Percentiles rank a stretch among this genome's conserved stretches.
Conservation (phyloP, 495 filamentous ascomycete genomes). For the Durotheca rogersii region DNA sequence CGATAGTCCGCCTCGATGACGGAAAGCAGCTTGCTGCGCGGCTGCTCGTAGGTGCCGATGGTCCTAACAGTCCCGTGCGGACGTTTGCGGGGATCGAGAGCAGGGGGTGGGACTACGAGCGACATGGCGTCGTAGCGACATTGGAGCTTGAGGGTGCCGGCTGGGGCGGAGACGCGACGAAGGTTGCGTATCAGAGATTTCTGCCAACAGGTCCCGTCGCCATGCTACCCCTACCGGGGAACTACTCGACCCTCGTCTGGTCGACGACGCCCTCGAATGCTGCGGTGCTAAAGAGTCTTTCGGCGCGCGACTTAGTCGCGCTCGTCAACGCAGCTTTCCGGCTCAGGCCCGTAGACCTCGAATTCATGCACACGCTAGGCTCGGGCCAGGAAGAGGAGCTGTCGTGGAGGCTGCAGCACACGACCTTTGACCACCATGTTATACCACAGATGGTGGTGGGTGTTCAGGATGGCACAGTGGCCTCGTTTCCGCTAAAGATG, state of each 20-base stretch:
- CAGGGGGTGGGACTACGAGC: conserved; percentile 88
- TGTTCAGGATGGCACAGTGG: conserved; percentile 78
- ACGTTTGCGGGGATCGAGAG: conserved; percentile 82
- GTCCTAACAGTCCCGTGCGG: conserved; percentile 90
- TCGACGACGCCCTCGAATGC: conserved; percentile 80
- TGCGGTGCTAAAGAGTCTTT: conserved; percentile 73
- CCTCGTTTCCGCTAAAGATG: conserved; percentile 87
- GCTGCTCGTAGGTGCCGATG: conserved; percentile 89
- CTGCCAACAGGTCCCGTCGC: conserved; percentile 89
- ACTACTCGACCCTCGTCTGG: conserved; percentile 86
- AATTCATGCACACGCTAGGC: conserved; percentile 68
- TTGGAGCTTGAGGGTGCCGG: conserved; percentile 64
- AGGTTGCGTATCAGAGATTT: conserved; percentile 92
- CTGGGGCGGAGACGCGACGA: conserved; percentile 55
- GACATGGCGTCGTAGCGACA: conserved; percentile 89
- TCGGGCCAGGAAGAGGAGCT: conserved; percentile 72
- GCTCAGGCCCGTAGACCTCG: conserved; percentile 72
- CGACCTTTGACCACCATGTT: conserved; percentile 46
- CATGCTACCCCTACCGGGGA: conserved; percentile 82
- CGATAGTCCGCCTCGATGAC: conserved; percentile 68
- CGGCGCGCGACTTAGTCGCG: conserved; percentile 69
- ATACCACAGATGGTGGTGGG: conserved; percentile 56
- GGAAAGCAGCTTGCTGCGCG: conserved; percentile 69
- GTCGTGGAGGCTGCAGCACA: conserved; percentile 76
- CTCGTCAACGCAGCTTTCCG: conserved; percentile 95